A percentile compares a stretch with the other conserved stretches of the same genome.
Evolutionary conservation across 192 early-diverging fungal genomes (phyloP).

Genomic region (Backusella luteola): DNA sequence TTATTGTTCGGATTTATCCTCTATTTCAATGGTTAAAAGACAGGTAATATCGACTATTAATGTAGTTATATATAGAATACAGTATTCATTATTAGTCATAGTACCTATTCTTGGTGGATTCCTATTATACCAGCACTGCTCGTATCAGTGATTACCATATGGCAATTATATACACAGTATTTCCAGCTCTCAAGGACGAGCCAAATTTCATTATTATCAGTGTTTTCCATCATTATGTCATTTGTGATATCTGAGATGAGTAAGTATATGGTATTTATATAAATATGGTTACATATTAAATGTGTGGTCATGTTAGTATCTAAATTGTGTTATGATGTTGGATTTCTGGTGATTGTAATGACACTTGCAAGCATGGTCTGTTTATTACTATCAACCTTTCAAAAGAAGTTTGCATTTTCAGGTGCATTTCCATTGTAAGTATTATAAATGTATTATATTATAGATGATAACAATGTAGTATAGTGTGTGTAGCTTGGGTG

Average conservation of each 20-base stretch:
- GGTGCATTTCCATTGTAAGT: slow-evolving; percentile 28
- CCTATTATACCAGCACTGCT: slow-evolving; percentile 18
- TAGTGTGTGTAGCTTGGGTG: slow-evolving; percentile 21
- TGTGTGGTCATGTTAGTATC: slow-evolving; percentile 16
- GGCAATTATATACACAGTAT: slow-evolving; percentile 26
- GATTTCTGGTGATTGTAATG: slow-evolving; percentile 20
- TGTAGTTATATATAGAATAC: background rate
- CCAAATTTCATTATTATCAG: slow-evolving; percentile 1
- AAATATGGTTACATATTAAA: background rate
- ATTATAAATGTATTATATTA: background rate
- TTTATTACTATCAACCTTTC: slow-evolving; percentile 21
- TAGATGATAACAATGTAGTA: background rate
- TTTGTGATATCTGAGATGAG: slow-evolving; percentile 20
- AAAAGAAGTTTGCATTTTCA: slow-evolving; percentile 19
- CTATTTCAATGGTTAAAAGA: slow-evolving; percentile 23
- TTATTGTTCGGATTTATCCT: slow-evolving; percentile 4
- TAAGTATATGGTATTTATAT: slow-evolving; percentile 2
- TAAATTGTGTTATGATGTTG: slow-evolving; percentile 24
- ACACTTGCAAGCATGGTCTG: slow-evolving; percentile 14
- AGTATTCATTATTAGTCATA: no score
- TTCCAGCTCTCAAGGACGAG: background rate
- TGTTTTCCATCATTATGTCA: slow-evolving; percentile 22
- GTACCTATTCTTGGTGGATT: slow-evolving; percentile 23
- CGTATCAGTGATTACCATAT: slow-evolving; percentile 7
- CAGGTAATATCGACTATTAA: slow-evolving; percentile 6